Base-by-base conservation (phyloP, 352 stramenopile species). In the Globisporangium polare region DNA sequence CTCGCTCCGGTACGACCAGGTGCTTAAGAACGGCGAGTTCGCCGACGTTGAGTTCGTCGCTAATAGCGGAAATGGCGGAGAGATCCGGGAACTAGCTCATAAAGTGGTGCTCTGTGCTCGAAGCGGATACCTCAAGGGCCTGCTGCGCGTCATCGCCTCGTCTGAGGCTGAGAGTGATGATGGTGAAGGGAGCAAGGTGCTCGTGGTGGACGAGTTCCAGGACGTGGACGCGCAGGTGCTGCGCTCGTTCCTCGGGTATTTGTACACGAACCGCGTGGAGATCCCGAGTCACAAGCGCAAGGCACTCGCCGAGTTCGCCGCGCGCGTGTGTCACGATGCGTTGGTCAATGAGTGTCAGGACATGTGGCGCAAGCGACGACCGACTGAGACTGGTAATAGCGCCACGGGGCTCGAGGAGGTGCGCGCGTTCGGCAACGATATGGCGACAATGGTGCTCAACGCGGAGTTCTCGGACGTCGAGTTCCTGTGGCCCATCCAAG, bases 201-300 rank as follows among this genome's bases (percentile, higher is more conserved):
- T 89, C 0, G 57, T 71, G 17, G 64, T 91, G 22, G 69, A 86
- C 31, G 71, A 73, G 68, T 89, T 91, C 29, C 35, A 54, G 29
- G 80, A 89, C 51, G 77, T 88, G 2, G 82, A 91, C 35, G 63
- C 56, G 3, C 74, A 83, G 35, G 72, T 94, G 0, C 79, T 90
- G 37, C 78, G 72, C 20, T 74, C 82, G n/a, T 83, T 89, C 47
- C 65, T 94, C 46, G 31, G 54, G 22, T 94, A 78, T 60, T 53
- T 94, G 69, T 94, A 94, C 65, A 88, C 82, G 9, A 79, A 83
- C 42, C 82, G 80, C 26, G 59, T 92, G 3, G 71, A 86, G 3
- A 71, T 94, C 17, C 73, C 72, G 1, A 79, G 69, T 17, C 82
- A 94, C 62, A 90, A 90, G 63, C 70, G 78, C 39, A 71, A 76